These are phyloP conservation scores for Fusarium stilboides DNA, from an alignment of 2,329 filamentous ascomycete species.

Conservation along the genomic window DNA sequence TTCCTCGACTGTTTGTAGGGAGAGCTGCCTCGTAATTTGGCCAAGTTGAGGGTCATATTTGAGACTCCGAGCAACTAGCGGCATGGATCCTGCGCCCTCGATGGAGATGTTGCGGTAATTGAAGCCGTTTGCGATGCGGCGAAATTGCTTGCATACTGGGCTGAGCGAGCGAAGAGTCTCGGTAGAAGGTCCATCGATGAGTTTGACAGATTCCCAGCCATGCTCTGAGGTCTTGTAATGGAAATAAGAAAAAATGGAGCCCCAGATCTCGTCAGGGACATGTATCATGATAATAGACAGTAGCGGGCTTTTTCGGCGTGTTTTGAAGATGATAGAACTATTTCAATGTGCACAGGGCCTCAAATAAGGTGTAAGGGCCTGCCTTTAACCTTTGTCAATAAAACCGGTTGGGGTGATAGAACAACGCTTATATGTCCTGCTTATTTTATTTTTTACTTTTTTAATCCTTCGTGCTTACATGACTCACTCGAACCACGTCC, in stretches of 20 bases:
- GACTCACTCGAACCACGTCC: too few relatives aligned
- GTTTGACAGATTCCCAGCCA: background rate
- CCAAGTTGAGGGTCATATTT: background rate
- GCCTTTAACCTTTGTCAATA: too few relatives aligned
- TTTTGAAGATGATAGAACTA: too few relatives aligned
- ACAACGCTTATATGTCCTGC: too few relatives aligned
- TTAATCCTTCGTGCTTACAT: too few relatives aligned
- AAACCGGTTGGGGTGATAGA: too few relatives aligned
- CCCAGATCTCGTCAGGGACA: background rate
- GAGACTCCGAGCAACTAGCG: background rate
- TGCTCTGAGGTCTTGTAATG: background rate
- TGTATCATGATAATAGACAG: background rate
- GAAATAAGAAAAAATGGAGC: background rate
- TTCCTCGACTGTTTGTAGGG: background rate
- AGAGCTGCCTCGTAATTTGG: background rate
- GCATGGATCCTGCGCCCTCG: background rate
- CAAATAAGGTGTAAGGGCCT: too few relatives aligned
- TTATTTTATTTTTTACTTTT: too few relatives aligned
- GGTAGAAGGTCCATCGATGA: background rate
- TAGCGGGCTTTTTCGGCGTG: too few relatives aligned
- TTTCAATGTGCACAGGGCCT: too few relatives aligned
- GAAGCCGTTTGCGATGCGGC: background rate
- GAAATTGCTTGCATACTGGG: background rate
- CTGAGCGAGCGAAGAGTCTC: background rate
- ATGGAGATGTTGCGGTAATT: background rate